Evolutionary conservation across 2,329 filamentous ascomycete genomes (phyloP).

Genomic region (Pseudopithomyces chartarum): DNA sequence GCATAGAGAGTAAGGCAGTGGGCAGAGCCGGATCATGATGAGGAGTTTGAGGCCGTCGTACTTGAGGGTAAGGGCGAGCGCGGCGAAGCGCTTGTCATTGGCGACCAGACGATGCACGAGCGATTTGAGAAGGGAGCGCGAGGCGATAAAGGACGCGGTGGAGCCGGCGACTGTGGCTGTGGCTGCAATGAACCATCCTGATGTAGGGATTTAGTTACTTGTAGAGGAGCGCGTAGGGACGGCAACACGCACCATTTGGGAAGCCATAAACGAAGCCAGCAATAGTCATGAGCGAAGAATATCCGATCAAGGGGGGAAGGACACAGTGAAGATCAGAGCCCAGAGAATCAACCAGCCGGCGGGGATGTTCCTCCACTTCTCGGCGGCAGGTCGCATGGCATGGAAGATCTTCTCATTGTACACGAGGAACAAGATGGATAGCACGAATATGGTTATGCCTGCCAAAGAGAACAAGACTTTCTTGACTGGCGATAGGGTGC

Average conservation of each 20-base stretch:
- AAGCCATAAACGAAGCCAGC: slow-evolving; percentile 74
- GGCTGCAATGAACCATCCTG: slow-evolving; percentile 81
- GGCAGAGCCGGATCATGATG: slow-evolving; percentile 89
- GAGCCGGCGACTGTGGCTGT: slow-evolving; percentile 79
- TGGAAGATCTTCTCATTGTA: slow-evolving; percentile 82
- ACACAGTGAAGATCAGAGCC: slow-evolving; percentile 73
- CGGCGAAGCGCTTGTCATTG: slow-evolving; percentile 83
- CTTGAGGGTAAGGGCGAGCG: slow-evolving; percentile 84
- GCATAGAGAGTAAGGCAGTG: slow-evolving; percentile 87
- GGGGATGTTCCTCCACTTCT: slow-evolving; percentile 74
- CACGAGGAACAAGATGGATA: slow-evolving; percentile 72
- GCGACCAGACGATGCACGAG: slow-evolving; percentile 84
- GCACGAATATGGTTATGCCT: slow-evolving; percentile 56
- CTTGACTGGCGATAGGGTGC: slow-evolving; percentile 64
- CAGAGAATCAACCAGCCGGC: slow-evolving; percentile 79
- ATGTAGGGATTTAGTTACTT: background rate
- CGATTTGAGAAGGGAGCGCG: slow-evolving; percentile 74
- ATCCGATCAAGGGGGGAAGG: slow-evolving; percentile 90
- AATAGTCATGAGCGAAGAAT: slow-evolving; percentile 75
- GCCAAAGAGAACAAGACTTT: slow-evolving; percentile 62
- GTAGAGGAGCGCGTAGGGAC: slow-evolving; percentile 54
- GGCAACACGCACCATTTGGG: slow-evolving; percentile 56
- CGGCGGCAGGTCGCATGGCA: slow-evolving; percentile 72
- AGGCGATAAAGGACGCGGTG: slow-evolving; percentile 78
- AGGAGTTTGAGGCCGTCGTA: slow-evolving; percentile 88